Percentiles rank a stretch among this genome's conserved stretches.
These are phyloP conservation scores for Aspergillus amoenus DNA, from an alignment of 2,329 filamentous ascomycete species.

Conservation along the genomic window DNA sequence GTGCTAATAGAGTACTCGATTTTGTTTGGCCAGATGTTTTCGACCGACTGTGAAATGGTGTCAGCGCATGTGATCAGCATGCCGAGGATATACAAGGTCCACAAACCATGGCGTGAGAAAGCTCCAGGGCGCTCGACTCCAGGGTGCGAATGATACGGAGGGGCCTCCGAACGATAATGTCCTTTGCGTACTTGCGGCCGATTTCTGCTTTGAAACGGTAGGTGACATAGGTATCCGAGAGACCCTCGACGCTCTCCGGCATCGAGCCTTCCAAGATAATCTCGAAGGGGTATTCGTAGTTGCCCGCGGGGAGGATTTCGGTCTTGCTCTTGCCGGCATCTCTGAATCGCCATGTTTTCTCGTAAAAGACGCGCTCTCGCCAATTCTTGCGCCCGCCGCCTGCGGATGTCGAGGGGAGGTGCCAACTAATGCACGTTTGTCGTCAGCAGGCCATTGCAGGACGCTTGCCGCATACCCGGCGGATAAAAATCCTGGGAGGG, in stretches of 20 bases:
- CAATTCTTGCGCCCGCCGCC: conserved; percentile 38
- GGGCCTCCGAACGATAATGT: conserved; percentile 76
- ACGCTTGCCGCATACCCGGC: conserved; percentile 2
- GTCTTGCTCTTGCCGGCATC: conserved; percentile 49
- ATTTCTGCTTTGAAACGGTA: conserved; percentile 92
- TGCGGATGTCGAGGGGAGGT: conserved; percentile 37
- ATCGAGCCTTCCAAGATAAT: conserved; percentile 65
- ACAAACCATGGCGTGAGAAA: conserved; percentile 77
- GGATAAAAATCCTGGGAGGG: not conserved
- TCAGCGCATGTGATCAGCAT: conserved; percentile 14
- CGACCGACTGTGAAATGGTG: conserved; percentile 61
- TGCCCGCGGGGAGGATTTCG: conserved; percentile 66
- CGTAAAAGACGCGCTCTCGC: conserved; percentile 57
- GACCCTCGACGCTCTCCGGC: conserved; percentile 87
- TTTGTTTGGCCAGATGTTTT: conserved; percentile 98
- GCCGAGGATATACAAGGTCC: not conserved
- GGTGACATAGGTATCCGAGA: conserved; percentile 80
- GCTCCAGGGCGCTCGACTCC: conserved; percentile 71
- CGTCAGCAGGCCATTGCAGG: conserved; percentile 5
- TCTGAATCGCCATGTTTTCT: conserved; percentile 71
- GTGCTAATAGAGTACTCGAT: conserved; percentile 92
- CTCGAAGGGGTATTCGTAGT: conserved; percentile 83
- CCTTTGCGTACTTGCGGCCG: conserved; percentile 85
- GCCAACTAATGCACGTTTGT: conserved; percentile 27
- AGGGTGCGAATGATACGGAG: conserved; percentile 75